A percentile compares a stretch with the other conserved stretches of the same genome.
Evolutionary conservation across 116 monocot species (phyloP).

Genomic region (Papilionanthe hybrid): DNA sequence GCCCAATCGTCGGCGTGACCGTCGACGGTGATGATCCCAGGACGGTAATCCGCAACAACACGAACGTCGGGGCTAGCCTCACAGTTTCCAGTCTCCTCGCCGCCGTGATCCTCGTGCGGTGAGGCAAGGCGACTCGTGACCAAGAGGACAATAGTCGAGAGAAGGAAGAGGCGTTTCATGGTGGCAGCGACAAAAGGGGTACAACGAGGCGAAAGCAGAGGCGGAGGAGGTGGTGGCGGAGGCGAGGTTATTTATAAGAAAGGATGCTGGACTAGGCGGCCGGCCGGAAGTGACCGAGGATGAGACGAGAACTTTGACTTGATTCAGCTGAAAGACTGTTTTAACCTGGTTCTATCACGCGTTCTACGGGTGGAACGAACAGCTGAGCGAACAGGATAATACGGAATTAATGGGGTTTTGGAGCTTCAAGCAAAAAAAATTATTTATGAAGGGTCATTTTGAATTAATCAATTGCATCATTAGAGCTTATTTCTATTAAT

Average conservation of each 20-base stretch:
- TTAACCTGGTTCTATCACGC: too few species aligned
- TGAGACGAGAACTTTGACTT: background rate
- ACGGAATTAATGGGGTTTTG: too few species aligned
- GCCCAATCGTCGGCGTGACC: conserved; percentile 75
- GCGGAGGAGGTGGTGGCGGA: background rate
- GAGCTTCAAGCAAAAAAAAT: too few species aligned
- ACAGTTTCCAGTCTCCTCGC: conserved; percentile 43
- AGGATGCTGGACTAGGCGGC: background rate
- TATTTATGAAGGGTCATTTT: too few species aligned
- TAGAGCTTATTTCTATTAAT: too few species aligned
- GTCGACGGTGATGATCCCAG: conserved; percentile 72
- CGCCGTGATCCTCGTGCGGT: conserved; percentile 64
- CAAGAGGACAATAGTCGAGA: conserved; percentile 16
- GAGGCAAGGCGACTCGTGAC: background rate
- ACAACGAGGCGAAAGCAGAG: background rate
- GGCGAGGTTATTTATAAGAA: background rate
- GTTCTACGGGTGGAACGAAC: too few species aligned
- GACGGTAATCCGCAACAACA: conserved; percentile 56
- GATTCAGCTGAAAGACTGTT: background rate
- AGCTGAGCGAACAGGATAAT: too few species aligned
- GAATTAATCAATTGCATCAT: too few species aligned
- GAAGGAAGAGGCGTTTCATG: conserved; percentile 14
- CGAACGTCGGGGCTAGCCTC: conserved; percentile 25
- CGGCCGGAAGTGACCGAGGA: background rate
- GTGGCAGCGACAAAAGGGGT: background rate